Base-by-base conservation (phyloP, 163 green algal species). In the Coccomyxa subellipsoidea region DNA sequence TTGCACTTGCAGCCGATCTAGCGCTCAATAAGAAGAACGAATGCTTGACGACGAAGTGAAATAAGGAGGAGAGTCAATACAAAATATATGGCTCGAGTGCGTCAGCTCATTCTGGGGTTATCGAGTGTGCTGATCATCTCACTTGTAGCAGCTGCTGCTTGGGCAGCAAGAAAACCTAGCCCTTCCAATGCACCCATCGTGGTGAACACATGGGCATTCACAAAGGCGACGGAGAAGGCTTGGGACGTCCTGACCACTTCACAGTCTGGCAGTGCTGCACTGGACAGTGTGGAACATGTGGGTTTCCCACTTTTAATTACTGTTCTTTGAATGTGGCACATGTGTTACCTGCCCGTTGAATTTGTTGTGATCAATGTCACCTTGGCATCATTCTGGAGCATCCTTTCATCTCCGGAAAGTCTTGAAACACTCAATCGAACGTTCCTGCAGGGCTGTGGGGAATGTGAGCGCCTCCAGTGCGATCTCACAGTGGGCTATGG, bases 401-500 rank as follows among this genome's bases (percentile, higher is more conserved):
- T 15, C 25, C n/a, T 71, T 37, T n/a, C n/a, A n/a, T n/a, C n/a
- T n/a, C n/a, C n/a, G n/a, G n/a, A n/a, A n/a, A n/a, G n/a, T n/a
- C n/a, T n/a, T n/a, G n/a, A n/a, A n/a, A n/a, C n/a, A n/a, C n/a
- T n/a, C n/a, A n/a, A n/a, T n/a, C 1, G 21, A n/a, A 6, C n/a
- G 7, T 38, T 71, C 18, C 31, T 53, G 78, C 79, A 89, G 86
- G 87, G 85, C 18, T 90, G 84, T 59, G 82, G 78, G 6, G 31
- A 40, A 1, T 94, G 89, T 78, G 93, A 96, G 85, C 69, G 70
- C n/a, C 32, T 84, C 36, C 92, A 92, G 66, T 96, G 93, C 81
- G 91, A 95, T 80, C 80, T 88, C 35, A 91, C 88, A 4, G 93
- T 96, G 8, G 93, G 93, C 3, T 95, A 83, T 81, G 93, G 93